Percentiles rank a stretch among this genome's conserved stretches.
Evolutionary conservation across 345 rosid genomes (phyloP).

Genomic region (Brassica incana): DNA sequence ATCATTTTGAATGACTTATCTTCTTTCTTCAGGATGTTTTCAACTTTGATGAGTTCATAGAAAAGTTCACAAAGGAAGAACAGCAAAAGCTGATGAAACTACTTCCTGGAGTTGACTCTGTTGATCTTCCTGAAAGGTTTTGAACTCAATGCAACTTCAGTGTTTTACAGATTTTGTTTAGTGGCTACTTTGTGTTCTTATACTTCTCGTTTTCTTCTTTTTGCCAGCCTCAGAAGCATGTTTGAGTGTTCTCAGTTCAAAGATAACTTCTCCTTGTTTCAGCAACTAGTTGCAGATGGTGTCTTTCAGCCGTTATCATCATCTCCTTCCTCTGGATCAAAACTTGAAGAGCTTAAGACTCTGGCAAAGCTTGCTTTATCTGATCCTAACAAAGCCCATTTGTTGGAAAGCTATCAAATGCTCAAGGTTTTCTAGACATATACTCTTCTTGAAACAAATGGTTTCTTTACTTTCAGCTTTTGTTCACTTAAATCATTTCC

Average conservation of each 20-base stretch:
- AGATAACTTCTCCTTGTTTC: too few relatives aligned
- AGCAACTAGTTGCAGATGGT: too few relatives aligned
- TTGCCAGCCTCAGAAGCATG: too few relatives aligned
- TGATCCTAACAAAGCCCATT: too few relatives aligned
- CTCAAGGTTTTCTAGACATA: neutral
- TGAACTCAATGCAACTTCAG: slow-evolving; percentile 10
- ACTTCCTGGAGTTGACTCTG: slow-evolving; percentile 65
- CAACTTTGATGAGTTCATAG: slow-evolving; percentile 74
- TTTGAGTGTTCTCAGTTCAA: too few relatives aligned
- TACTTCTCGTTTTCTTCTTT: neutral
- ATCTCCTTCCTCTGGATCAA: too few relatives aligned
- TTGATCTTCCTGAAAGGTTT: slow-evolving; percentile 61
- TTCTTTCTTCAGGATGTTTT: slow-evolving; percentile 55
- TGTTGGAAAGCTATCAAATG: too few relatives aligned
- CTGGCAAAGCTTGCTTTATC: too few relatives aligned
- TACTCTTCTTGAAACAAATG: too few relatives aligned
- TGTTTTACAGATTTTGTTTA: neutral
- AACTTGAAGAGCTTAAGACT: too few relatives aligned
- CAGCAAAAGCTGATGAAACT: slow-evolving; percentile 71
- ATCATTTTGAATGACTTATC: neutral
- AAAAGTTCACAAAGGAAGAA: slow-evolving; percentile 67
- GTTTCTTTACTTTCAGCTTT: too few relatives aligned
- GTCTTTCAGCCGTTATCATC: too few relatives aligned
- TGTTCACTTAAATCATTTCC: neutral
- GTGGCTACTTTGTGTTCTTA: slow-evolving; percentile 4